Base-by-base conservation (phyloP, 495 filamentous ascomycete species). In the Astrocystis sublimbata region DNA sequence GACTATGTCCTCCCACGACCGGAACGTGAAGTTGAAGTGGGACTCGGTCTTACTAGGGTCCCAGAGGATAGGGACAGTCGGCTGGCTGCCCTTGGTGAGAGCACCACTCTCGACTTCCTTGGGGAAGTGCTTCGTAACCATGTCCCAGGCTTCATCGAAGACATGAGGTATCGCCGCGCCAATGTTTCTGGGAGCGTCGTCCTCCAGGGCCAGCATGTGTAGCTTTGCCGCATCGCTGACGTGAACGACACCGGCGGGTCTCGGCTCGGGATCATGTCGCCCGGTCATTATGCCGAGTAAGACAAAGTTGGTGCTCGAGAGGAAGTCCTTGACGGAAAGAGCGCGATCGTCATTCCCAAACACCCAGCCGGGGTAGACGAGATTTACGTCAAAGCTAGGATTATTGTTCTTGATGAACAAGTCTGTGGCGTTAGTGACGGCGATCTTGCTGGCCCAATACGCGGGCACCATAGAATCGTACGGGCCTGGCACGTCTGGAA, bases 1-100 rank as follows among this genome's bases (percentile, higher is more conserved):
- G 4, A 83, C 72, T 30, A 78, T 79, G 36, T 77, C 75, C 63
- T 82, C 75, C 62, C 79, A 82, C 8, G 62, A 64, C 35, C 57
- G 63, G 53, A 80, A 73, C 54, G 71, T 66, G 62, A 79, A 71
- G 0, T 76, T 78, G 59, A 85, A 77, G 19, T 68, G 49, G 40
- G 68, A 67, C 61, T 80, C 76, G 10, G 74, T 78, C 10, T 73
- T 58, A 17, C 64, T 69, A 6, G 72, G 65, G 65, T 81, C 77
- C 30, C 79, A 63, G 65, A 68, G 8, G 31, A 47, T 40, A 65
- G 64, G n/a, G 51, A 69, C 15, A 4, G 46, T 64, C 6, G 51
- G 23, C 24, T 60, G 41, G 7, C 50, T 60, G 2, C 66, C 65
- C 13, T 51, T 71, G 15, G 64, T 66, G 30, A 66, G 49, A 46